Conservation (phyloP, 2,329 filamentous ascomycete species). For the Aspergillus pseudotamarii region DNA sequence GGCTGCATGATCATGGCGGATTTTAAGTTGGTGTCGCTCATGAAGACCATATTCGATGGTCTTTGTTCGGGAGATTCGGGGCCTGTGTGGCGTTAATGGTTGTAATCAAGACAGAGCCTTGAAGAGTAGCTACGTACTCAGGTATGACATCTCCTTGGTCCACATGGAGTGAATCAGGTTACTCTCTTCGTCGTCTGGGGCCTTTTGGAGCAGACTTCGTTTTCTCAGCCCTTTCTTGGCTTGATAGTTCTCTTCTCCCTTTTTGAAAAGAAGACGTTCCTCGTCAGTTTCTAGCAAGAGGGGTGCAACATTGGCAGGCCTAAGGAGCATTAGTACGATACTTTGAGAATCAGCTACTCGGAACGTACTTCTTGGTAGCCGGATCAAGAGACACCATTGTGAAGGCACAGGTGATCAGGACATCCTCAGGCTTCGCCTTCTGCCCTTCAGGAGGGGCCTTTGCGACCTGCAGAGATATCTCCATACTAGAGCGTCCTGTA, state of each 20-base stretch:
- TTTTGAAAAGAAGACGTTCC: constrained; percentile 64
- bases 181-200: constrained; percentile 71
- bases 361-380: constrained; percentile 60
- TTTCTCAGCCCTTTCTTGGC: constrained; percentile 66
- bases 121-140: constrained; percentile 44
- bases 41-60: constrained; percentile 62
- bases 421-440: constrained; percentile 58
- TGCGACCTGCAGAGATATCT: constrained; percentile 73
- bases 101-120: background rate
- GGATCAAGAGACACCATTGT: constrained; percentile 78
- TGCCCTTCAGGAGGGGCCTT: constrained; percentile 65
- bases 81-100: constrained; percentile 41
- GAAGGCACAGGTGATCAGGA: constrained; percentile 72
- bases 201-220: constrained; percentile 64
- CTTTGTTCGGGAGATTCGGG: constrained; percentile 57
- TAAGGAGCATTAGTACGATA: constrained; percentile 25
- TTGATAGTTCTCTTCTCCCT: constrained; percentile 67
- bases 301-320: constrained; percentile 64
- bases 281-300: constrained; percentile 64
- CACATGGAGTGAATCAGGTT: constrained; percentile 74
- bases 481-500: constrained; percentile 71
- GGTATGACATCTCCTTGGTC: constrained; percentile 67
- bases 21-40: constrained; percentile 65
- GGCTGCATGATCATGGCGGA: constrained; percentile 77
- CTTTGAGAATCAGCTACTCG: background rate